A percentile compares a stretch with the other conserved stretches of the same genome.
Evolutionary conservation across 2,329 filamentous ascomycete genomes (phyloP).

Genomic region (Xylariomycetidae sp.): DNA sequence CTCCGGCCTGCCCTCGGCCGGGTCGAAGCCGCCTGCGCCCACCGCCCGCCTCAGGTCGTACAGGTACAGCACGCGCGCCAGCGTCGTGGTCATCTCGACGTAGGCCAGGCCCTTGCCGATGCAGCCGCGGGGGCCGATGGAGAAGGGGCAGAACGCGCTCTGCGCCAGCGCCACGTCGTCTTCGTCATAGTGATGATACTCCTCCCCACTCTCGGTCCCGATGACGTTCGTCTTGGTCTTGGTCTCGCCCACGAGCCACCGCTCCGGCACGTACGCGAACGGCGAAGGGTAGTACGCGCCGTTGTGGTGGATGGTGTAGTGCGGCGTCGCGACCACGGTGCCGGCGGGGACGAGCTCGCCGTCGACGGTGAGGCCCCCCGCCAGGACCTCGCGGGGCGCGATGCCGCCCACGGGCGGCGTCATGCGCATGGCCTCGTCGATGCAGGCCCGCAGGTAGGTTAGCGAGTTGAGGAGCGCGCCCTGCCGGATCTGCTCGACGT

Average conservation of each 20-base stretch:
- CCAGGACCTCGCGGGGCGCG: constrained; percentile 54
- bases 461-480: constrained; percentile 45
- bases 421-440: constrained; percentile 62
- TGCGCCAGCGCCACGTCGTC: constrained; percentile 53
- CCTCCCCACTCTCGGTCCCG: too few relatives aligned
- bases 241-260: constrained; percentile 53
- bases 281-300: constrained; percentile 56
- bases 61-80: constrained; percentile 56
- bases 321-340: constrained; percentile 59
- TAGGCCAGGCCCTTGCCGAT: constrained; percentile 69
- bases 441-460: constrained; percentile 58
- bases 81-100: constrained; percentile 58
- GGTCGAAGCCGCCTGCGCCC: constrained; percentile 44
- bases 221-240: constrained; percentile 26
- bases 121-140: constrained; percentile 64
- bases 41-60: constrained; percentile 55
- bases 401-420: constrained; percentile 58
- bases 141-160: constrained; percentile 71
- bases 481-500: constrained; percentile 51
- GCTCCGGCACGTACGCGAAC: constrained; percentile 57
- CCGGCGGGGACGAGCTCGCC: constrained; percentile 52
- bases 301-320: constrained; percentile 67
- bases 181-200: too few relatives aligned
- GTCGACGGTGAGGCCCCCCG: constrained; percentile 51
- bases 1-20: constrained; percentile 45